Base-by-base conservation (phyloP, 768 basidiomycete genomes). In the Leucosporidium scottii region DNA sequence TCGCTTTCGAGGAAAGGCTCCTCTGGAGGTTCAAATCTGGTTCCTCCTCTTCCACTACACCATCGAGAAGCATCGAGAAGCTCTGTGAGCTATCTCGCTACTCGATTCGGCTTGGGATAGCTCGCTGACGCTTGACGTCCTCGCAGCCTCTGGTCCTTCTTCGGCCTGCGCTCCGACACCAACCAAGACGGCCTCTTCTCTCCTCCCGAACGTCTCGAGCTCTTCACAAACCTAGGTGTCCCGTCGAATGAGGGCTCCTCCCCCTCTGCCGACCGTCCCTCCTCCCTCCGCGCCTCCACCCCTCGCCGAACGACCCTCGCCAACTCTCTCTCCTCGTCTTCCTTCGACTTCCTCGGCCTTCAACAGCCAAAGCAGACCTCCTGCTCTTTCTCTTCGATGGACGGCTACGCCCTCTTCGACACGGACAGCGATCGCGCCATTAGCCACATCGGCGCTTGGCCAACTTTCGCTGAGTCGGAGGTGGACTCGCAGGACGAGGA, bases 381-480 rank as follows among this genome's bases (percentile, higher is more conserved):
- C 2, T 10, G 66, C 55, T 23, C 59, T 18, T 73, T 71, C 55
- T 28, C 77, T 1, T 76, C 78, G 17, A 61, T 65, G 10, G 79
- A 80, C 61, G 79, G 80, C 0, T 80, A 77, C 69, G 77, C 79
- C n/a, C 79, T 77, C 58, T 68, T 74, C 27, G 65, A 57, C 62
- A 64, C 62, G 25, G 51, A 55, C 15, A 8, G 39, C 39, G 13
- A 44, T 17, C 39, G 39, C 27, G 51, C 9, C 2, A 17, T 25
- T 2, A 15, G 39, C 44, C 15, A 20, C 2, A 18, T 21, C 54
- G 8, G 39, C 20, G 49, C 53, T 30, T 67, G 56, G 59, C 67
- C 68, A 3, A 57, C 66, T 61, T 62, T 71, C 68, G 39, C 39
- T 13, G 36, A 44, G 30, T 36, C 6, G 34, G 55, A 23, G 25